Base-by-base conservation (phyloP, 2,329 filamentous ascomycete species). In the Fusarium nurragi region DNA sequence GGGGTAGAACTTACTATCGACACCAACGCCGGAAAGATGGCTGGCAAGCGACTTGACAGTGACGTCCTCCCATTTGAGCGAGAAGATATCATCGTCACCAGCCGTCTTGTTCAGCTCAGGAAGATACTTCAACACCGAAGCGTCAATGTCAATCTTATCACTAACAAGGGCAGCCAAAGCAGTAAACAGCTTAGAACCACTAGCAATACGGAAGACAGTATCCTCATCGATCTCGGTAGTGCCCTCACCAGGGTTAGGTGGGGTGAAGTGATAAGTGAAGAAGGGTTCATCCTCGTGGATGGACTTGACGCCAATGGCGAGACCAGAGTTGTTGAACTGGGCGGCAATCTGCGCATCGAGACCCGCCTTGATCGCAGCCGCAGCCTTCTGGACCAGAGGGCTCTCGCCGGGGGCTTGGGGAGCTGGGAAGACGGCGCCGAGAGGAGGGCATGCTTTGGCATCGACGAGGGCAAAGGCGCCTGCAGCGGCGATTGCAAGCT, bases 31-130 rank as follows among this genome's bases (percentile, higher is more conserved):
- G 16, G 77, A 77, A 12, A 84, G 73, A 38, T 84, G 82, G 4
- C 75, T 77, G 2, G 80, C 79, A 10, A 85, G 69, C 19, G 80
- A 75, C 6, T 75, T 76, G 6, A 83, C 70, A 0, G 81, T 84
- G 28, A 85, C 72, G 11, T 81, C 77, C 32, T 83, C 76, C 82
- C 82, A 85, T 38, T 77, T 70, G 3, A 81, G 71, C 2, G 74
- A 70, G 22, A 72, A 69, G 9, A 80, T 69, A 5, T 67, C 65
- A 41, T 77, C 73, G 8, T 69, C 48, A 2, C 70, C 51, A 6
- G 48, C 64, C 4, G 67, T 64, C 6, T 71, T 60, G 36, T 54
- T 70, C 38, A 78, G 66, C 44, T 78, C 75, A 0, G 82, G 80
- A 7, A 84, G 69, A 49, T 82, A 81, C 32, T 81, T 77, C 2